These are phyloP conservation scores for Diaporthe nobilis DNA, from an alignment of 2,329 filamentous ascomycete species.

Conservation along the genomic window DNA sequence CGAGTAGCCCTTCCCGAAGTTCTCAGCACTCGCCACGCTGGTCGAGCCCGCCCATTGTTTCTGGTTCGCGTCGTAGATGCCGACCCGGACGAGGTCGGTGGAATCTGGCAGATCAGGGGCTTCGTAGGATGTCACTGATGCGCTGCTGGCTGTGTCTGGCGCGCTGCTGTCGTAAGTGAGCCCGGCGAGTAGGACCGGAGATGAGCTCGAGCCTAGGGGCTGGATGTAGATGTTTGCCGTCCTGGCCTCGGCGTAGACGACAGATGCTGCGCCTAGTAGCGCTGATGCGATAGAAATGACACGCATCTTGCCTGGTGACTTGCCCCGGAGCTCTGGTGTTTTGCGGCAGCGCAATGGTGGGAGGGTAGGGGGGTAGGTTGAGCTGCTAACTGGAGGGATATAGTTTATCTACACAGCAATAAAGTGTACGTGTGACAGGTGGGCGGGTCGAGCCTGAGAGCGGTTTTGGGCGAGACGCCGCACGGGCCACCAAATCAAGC, in stretches of 20 bases:
- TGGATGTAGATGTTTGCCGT: constrained; percentile 69
- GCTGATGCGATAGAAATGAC: constrained; percentile 38
- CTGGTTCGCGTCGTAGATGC: constrained; percentile 66
- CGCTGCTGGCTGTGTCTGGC: constrained; percentile 57
- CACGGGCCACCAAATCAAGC: constrained; percentile 18
- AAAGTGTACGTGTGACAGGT: background rate
- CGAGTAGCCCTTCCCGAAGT: constrained; percentile 73
- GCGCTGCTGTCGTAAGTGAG: constrained; percentile 64
- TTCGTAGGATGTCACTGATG: constrained; percentile 68
- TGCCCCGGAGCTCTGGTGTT: background rate
- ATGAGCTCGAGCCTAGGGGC: constrained; percentile 56
- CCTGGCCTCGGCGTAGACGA: constrained; percentile 57
- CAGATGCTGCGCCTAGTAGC: constrained; percentile 58
- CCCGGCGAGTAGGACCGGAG: constrained; percentile 66
- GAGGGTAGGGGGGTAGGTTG: background rate
- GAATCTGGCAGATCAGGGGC: constrained; percentile 65
- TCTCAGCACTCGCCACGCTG: constrained; percentile 68
- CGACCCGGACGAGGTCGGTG: constrained; percentile 68
- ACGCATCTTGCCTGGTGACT: constrained; percentile 40
- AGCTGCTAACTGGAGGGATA: background rate
- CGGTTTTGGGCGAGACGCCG: background rate
- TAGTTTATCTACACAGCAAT: background rate
- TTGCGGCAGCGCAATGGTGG: background rate
- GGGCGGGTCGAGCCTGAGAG: background rate
- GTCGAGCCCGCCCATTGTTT: constrained; percentile 67